Percentiles rank a stretch among this genome's conserved stretches.
phyloP scores from a whole-genome alignment of 805 yeast species.

The Nakazawaea ambrosiae region DNA sequence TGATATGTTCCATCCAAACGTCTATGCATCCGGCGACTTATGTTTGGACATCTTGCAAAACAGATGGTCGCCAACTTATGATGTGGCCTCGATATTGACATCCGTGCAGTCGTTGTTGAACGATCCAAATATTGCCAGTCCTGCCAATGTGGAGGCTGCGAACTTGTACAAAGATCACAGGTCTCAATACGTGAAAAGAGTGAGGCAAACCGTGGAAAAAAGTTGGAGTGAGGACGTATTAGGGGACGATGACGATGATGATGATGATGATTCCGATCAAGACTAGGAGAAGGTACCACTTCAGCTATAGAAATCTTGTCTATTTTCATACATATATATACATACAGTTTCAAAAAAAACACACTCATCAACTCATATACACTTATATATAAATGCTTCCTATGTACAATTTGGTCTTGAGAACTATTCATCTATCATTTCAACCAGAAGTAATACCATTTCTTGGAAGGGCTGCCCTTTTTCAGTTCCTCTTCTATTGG shows the following conservation, averaged over 20 bases:
- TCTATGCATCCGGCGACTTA: constrained; percentile 90
- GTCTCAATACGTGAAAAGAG: constrained; percentile 85
- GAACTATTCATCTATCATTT: constrained; percentile 19
- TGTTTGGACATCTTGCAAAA: constrained; percentile 94
- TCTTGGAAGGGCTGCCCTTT: constrained; percentile 14
- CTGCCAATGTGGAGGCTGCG: constrained; percentile 98
- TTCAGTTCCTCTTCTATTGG: too few relatives aligned
- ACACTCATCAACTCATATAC: too few relatives aligned
- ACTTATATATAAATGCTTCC: neutral
- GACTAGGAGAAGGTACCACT: constrained; percentile 21
- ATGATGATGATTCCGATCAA: constrained; percentile 25
- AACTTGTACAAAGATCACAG: constrained; percentile 92
- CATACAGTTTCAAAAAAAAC: too few relatives aligned
- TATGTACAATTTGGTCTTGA: neutral
- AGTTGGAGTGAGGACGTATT: constrained; percentile 84
- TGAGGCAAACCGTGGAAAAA: constrained; percentile 88
- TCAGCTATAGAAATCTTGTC: constrained; percentile 1
- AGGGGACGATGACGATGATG: constrained; percentile 46
- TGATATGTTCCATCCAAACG: constrained; percentile 98
- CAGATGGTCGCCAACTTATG: constrained; percentile 98
- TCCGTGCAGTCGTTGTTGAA: constrained; percentile 87
- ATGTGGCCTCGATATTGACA: constrained; percentile 90
- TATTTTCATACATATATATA: too few relatives aligned
- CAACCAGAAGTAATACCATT: constrained; percentile 51
- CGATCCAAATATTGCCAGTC: constrained; percentile 94